Evolutionary conservation across 768 basidiomycete genomes (phyloP).

Genomic region (Coprinopsis sp.): DNA sequence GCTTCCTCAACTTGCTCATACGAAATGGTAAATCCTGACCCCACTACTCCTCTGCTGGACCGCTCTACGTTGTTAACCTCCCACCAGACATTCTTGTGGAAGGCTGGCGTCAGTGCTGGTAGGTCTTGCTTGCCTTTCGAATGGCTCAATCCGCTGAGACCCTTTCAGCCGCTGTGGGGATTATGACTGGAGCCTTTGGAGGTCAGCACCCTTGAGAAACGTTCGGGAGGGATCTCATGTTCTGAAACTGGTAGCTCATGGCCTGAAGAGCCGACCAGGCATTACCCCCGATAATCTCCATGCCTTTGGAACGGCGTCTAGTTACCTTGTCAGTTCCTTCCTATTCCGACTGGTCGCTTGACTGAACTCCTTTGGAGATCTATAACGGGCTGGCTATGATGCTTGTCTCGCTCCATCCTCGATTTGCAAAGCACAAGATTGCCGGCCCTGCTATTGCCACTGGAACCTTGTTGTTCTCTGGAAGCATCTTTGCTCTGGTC

Average conservation of each 20-base stretch:
- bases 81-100: slow-evolving; percentile 33
- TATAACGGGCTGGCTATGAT: slow-evolving; percentile 67
- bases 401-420: slow-evolving; percentile 57
- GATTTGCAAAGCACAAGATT: slow-evolving; percentile 55
- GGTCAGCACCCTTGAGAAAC: slow-evolving; percentile 18
- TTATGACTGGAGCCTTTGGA: slow-evolving; percentile 65
- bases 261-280: slow-evolving; percentile 41
- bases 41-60: slow-evolving; percentile 26
- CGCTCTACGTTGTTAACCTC: slow-evolving; percentile 10
- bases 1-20: neutral
- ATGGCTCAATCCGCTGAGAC: neutral
- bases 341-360: neutral
- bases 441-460: slow-evolving; percentile 62
- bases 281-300: slow-evolving; percentile 48
- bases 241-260: slow-evolving; percentile 39
- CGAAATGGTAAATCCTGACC: slow-evolving; percentile 18
- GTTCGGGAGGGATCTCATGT: neutral
- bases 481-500: slow-evolving; percentile 54
- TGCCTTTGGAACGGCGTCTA: slow-evolving; percentile 60
- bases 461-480: slow-evolving; percentile 59
- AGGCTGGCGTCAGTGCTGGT: slow-evolving; percentile 40
- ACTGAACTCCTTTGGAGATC: slow-evolving; percentile 34
- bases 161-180: slow-evolving; percentile 39
- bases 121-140: slow-evolving; percentile 8
- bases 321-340: slow-evolving; percentile 51